These are phyloP conservation scores for Mycosphaerella arachidis DNA, from an alignment of 2,329 filamentous ascomycete genomes.

Conservation along the genomic window DNA sequence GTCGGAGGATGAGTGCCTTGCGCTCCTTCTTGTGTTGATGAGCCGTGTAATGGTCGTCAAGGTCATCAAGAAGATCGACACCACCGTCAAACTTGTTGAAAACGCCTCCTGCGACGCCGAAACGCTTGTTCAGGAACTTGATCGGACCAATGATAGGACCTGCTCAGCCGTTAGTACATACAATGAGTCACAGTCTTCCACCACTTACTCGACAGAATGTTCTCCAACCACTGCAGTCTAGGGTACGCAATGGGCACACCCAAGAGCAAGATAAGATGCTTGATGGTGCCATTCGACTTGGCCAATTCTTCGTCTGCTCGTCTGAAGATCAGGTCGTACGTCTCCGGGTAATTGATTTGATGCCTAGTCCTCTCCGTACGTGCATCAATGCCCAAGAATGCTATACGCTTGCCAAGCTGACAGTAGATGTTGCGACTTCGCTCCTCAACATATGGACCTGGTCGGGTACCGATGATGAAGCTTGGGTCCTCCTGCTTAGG, in stretches of 20 bases:
- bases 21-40: constrained; percentile 88
- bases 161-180: neutral
- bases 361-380: constrained; percentile 77
- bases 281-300: constrained; percentile 51
- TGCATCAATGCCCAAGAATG: constrained; percentile 57
- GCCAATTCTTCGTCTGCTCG: constrained; percentile 51
- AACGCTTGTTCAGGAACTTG: constrained; percentile 83
- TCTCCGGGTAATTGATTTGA: constrained; percentile 78
- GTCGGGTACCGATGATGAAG: constrained; percentile 72
- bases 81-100: constrained; percentile 92
- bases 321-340: constrained; percentile 58
- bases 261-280: constrained; percentile 59
- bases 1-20: constrained; percentile 61
- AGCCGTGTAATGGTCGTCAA: constrained; percentile 77
- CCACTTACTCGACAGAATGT: constrained; percentile 56
- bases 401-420: constrained; percentile 61
- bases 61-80: constrained; percentile 60
- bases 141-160: constrained; percentile 76
- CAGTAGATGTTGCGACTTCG: constrained; percentile 58
- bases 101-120: constrained; percentile 76
- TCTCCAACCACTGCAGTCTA: constrained; percentile 93
- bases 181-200: neutral
- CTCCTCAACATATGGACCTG: constrained; percentile 57
- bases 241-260: constrained; percentile 67
- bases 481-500: constrained; percentile 58